Conservation (phyloP, 2,329 filamentous ascomycete species). For the Alternaria sp. region DNA sequence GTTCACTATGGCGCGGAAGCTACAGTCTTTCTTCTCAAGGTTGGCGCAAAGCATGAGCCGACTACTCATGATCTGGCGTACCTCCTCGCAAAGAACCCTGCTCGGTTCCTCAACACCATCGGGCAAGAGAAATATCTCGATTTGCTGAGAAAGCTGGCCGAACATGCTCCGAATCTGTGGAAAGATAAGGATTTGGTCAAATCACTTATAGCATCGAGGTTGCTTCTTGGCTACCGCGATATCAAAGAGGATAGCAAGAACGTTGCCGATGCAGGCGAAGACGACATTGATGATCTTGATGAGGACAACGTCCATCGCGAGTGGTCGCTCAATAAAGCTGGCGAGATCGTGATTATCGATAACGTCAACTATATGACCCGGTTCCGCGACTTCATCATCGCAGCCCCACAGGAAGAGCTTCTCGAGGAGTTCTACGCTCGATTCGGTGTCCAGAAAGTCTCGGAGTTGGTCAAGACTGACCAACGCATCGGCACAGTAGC, state of each 20-base stretch:
- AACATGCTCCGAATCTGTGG: constrained; percentile 72
- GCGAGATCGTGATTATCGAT: constrained; percentile 73
- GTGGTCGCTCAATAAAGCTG: constrained; percentile 76
- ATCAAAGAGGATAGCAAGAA: constrained; percentile 62
- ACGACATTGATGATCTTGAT: constrained; percentile 54
- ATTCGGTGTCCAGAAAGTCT: constrained; percentile 79
- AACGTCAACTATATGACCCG: constrained; percentile 69
- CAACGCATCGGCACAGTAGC: constrained; percentile 71
- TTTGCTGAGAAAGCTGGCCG: constrained; percentile 79
- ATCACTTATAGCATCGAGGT: constrained; percentile 75
- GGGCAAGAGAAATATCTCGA: constrained; percentile 87
- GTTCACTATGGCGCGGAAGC: constrained; percentile 90
- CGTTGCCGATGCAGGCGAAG: constrained; percentile 38
- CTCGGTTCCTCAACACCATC: constrained; percentile 78
- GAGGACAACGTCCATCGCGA: constrained; percentile 64
- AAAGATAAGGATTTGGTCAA: constrained; percentile 79
- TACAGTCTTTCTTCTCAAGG: constrained; percentile 85
- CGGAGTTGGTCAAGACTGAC: constrained; percentile 78
- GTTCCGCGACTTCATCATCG: constrained; percentile 84
- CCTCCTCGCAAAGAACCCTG: constrained; percentile 83
- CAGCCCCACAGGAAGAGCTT: constrained; percentile 86
- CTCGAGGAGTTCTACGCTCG: constrained; percentile 84
- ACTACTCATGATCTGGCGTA: constrained; percentile 84
- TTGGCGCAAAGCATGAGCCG: constrained; percentile 90
- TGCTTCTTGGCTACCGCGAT: constrained; percentile 84